Conservation (phyloP, 441 rosid species). For the Eruca vesicaria region DNA sequence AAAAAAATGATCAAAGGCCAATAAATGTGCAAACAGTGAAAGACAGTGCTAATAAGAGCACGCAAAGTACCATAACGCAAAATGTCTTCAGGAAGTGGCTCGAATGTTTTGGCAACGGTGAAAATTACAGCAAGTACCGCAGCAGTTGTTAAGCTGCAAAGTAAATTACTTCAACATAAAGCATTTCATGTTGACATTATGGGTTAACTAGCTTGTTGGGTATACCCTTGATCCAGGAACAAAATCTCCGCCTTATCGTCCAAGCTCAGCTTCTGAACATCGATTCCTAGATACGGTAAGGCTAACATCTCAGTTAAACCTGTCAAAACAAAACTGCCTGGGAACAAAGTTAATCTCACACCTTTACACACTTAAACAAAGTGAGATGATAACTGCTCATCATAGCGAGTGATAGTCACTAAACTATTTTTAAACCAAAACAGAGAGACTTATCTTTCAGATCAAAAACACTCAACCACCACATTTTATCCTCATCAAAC, state of each 20-base stretch:
- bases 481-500: neutral
- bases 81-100: constrained; percentile 81
- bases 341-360: constrained; percentile 46
- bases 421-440: neutral
- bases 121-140: constrained; percentile 69
- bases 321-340: constrained; percentile 99
- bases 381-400: neutral
- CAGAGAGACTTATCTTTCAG: neutral
- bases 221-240: constrained; percentile 80
- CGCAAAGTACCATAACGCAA: constrained; percentile 70
- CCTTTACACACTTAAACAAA: neutral
- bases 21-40: constrained; percentile 1
- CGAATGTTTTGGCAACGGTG: constrained; percentile 58
- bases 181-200: neutral
- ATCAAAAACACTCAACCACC: constrained; percentile 7
- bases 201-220: neutral
- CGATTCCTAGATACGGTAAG: constrained; percentile 66
- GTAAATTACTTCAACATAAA: constrained; percentile 16
- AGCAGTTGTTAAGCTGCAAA: constrained; percentile 77
- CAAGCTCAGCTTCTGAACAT: constrained; percentile 62
- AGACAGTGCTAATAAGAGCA: neutral
- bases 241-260: constrained; percentile 86
- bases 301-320: constrained; percentile 71
- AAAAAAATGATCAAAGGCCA: neutral
- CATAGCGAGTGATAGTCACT: neutral